Evolutionary conservation across 169 alveolate species (phyloP).

Genomic region (Babesia divergens): DNA sequence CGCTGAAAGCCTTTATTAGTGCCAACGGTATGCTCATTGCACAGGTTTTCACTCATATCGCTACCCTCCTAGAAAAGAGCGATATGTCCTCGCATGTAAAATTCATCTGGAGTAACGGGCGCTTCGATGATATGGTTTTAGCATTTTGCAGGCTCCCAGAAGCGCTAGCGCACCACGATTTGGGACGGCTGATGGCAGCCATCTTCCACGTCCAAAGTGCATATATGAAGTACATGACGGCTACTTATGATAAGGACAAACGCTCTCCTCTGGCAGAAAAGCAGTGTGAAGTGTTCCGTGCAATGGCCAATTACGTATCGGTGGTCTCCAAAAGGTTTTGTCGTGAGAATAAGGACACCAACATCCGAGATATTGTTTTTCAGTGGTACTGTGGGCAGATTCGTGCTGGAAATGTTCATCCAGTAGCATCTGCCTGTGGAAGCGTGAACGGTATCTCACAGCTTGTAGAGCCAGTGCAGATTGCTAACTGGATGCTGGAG

Average conservation of each 20-base stretch:
- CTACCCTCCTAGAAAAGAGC: not conserved
- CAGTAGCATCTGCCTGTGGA: not conserved
- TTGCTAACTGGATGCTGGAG: slow-evolving; percentile 3
- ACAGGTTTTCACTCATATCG: not conserved
- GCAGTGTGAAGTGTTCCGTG: not conserved
- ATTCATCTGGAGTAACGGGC: not conserved
- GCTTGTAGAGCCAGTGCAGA: not conserved
- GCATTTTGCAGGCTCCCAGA: not conserved
- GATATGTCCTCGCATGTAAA: not conserved
- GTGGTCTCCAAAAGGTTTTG: not conserved
- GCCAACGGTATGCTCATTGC: slow-evolving; percentile 14
- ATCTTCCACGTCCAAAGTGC: not conserved
- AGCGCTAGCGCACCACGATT: not conserved
- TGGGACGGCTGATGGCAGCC: not conserved
- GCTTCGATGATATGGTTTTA: not conserved
- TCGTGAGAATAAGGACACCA: not conserved
- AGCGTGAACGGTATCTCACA: not conserved
- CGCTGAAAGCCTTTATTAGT: not conserved
- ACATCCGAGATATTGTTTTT: not conserved
- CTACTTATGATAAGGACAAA: not conserved
- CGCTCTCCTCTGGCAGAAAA: not conserved
- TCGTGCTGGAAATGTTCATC: slow-evolving; percentile 2
- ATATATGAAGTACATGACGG: not conserved
- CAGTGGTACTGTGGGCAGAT: slow-evolving; percentile 9
- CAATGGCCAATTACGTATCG: not conserved